Evolutionary conservation across 805 yeast species (phyloP).

Genomic region (Komagataella phaffii): DNA sequence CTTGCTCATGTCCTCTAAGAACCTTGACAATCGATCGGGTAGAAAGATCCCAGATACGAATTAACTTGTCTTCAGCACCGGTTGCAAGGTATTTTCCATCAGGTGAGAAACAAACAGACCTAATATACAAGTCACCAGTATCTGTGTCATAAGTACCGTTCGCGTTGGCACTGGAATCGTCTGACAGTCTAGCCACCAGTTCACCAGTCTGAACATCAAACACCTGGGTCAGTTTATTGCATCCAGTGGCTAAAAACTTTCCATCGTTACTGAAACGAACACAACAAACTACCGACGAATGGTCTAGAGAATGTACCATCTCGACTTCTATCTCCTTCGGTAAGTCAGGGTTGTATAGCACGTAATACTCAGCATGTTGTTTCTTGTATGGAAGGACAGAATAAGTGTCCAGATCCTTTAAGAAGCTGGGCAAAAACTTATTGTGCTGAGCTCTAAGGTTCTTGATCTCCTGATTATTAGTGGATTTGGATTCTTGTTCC

Average conservation of each 20-base stretch:
- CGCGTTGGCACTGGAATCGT: conserved; percentile 42
- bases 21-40: conserved; percentile 76
- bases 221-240: conserved; percentile 92
- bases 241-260: conserved; percentile 88
- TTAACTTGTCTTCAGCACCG: conserved; percentile 82
- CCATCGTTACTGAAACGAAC: conserved; percentile 90
- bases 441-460: conserved; percentile 33
- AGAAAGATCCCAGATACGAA: conserved; percentile 91
- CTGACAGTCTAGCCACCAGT: conserved; percentile 72
- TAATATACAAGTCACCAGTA: conserved; percentile 78
- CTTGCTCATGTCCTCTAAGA: conserved; percentile 92
- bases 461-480: neutral
- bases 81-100: conserved; percentile 90
- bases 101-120: conserved; percentile 94
- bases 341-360: conserved; percentile 81
- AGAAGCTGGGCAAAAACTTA: conserved; percentile 72
- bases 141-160: conserved; percentile 37
- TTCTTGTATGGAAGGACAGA: conserved; percentile 69
- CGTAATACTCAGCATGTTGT: conserved; percentile 74
- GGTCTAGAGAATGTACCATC: conserved; percentile 80
- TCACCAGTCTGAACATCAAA: conserved; percentile 88
- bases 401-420: conserved; percentile 67
- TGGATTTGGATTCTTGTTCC: conserved; percentile 1
- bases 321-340: conserved; percentile 71
- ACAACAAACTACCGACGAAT: conserved; percentile 92